Evolutionary conservation across 2,329 filamentous ascomycete genomes (phyloP).

Genomic region (Lizonia empirigonia): DNA sequence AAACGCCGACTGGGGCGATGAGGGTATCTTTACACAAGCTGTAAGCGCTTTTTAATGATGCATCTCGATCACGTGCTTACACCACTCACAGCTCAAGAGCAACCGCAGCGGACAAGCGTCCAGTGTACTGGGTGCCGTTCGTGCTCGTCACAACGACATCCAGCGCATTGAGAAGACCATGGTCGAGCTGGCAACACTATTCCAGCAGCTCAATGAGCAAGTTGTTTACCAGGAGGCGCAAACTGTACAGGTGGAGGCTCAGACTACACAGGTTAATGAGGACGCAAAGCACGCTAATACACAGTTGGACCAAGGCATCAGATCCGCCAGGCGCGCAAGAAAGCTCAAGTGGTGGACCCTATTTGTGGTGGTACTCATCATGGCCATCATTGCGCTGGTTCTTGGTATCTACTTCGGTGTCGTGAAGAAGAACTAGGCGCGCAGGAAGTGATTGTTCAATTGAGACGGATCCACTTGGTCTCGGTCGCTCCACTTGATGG

Average conservation of each 20-base stretch:
- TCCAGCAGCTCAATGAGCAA: conserved; percentile 74
- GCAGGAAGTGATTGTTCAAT: not conserved
- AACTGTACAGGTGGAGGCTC: conserved; percentile 66
- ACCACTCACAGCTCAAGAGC: conserved; percentile 65
- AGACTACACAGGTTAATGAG: conserved; percentile 68
- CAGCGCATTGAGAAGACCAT: conserved; percentile 79
- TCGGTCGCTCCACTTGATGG: not conserved
- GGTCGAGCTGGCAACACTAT: conserved; percentile 70
- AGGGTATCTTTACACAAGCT: conserved; percentile 82
- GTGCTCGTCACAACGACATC: conserved; percentile 82
- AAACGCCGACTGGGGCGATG: conserved; percentile 74
- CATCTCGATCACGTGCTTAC: not conserved
- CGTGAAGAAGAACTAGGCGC: conserved; percentile 24
- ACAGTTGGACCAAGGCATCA: conserved; percentile 71
- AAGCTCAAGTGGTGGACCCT: conserved; percentile 85
- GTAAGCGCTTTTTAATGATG: conserved; percentile 58
- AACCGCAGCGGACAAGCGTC: conserved; percentile 76
- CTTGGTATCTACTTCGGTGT: conserved; percentile 57
- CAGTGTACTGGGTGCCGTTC: conserved; percentile 76
- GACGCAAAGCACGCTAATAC: conserved; percentile 72
- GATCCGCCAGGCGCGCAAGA: conserved; percentile 68
- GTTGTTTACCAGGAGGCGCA: conserved; percentile 73
- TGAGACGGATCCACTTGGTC: not conserved
- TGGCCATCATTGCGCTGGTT: conserved; percentile 56
- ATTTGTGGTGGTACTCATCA: conserved; percentile 58